Base-by-base conservation (phyloP, 2,329 filamentous ascomycete genomes). In the Nigrospora oryzae region DNA sequence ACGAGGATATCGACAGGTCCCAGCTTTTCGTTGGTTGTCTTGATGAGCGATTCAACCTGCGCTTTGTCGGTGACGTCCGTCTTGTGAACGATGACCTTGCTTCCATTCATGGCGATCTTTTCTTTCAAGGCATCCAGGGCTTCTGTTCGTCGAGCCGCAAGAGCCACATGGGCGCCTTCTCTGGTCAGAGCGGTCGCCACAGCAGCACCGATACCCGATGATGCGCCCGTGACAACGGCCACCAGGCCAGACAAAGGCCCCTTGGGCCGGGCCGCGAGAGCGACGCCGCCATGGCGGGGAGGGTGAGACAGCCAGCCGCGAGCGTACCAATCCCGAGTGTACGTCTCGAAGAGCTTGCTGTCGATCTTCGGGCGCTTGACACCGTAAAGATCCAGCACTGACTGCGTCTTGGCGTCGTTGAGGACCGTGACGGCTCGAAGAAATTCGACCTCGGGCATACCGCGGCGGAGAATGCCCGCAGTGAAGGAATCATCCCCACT, bases 1-100 rank as follows among this genome's bases (percentile, higher is more conserved):
- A 91, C 79, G n/a, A 91, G 74, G 42, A 90, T 86, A 59, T 91
- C 86, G 38, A 90, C 71, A 0, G 82, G 77, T 0, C 86, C 86
- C 0, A 90, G 79, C 53, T 81, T 68, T 38, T 76, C 71, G 23
- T 68, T 68, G 1, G 84, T 71, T 0, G 75, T 69, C 3, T 66
- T 63, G 49, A 90, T 69, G 4, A 91, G 77, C 0, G 74, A 72
- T 53, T 85, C 77, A 5, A 89, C 84, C 54, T 89, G 74, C 5
- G 64, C 62, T 49, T 71, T 75, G 55, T 80, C 71, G 1, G 85
- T 89, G 14, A 90, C 83, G 53, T 91, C 86, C 0, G 86, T 90
- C 56, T 77, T 70, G 46, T 80, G 80, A 10, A 79, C 74, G 42
- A 90, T 71, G 30, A 87, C 75, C 60, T 84, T 86, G 53, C 75